These are phyloP conservation scores for Picea sitchensis DNA, from an alignment of 75 land plant genomes.

Conservation along the genomic window DNA sequence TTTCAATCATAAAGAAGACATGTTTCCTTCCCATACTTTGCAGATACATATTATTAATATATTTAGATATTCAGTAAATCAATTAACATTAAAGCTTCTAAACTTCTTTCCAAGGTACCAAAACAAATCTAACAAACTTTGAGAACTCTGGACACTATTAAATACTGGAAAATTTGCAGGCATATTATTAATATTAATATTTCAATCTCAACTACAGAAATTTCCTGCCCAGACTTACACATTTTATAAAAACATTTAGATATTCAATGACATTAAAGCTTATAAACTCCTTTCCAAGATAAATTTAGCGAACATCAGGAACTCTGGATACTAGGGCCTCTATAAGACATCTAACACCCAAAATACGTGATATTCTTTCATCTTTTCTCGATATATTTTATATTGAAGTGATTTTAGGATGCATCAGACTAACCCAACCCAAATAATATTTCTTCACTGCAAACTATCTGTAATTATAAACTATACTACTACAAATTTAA, in stretches of 20 bases:
- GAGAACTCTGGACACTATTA: background rate
- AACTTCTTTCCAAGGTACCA: background rate
- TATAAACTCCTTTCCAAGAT: background rate
- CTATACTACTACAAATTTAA: too few species aligned
- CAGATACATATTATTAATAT: background rate
- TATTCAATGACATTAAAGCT: too few species aligned
- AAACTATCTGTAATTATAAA: background rate
- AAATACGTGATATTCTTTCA: background rate
- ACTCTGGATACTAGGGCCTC: background rate
- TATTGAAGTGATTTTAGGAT: background rate
- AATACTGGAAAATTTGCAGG: too few species aligned
- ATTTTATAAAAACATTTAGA: too few species aligned
- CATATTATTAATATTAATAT: too few species aligned
- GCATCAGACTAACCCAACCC: background rate
- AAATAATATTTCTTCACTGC: background rate
- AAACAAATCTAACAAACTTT: background rate
- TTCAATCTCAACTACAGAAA: too few species aligned
- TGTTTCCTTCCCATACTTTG: background rate
- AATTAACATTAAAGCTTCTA: background rate
- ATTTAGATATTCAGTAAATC: background rate
- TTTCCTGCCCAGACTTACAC: too few species aligned
- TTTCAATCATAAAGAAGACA: background rate
- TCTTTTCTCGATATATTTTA: background rate
- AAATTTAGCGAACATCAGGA: background rate
- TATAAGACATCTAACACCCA: background rate